Conservation (phyloP, 495 filamentous ascomycete species). For the Penicillium paradoxum region DNA sequence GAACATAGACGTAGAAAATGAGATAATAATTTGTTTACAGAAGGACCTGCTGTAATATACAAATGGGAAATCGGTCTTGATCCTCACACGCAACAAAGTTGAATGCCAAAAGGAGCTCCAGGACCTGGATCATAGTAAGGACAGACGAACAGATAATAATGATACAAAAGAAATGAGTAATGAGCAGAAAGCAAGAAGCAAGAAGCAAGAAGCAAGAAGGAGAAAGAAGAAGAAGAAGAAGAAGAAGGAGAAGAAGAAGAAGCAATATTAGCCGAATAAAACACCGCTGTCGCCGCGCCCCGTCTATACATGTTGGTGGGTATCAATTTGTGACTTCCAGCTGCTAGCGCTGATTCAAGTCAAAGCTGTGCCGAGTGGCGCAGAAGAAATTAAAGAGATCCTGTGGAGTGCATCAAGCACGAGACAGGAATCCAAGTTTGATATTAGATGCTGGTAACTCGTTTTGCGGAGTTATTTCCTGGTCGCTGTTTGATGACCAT, state of each 20-base stretch:
- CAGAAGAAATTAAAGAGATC: conserved; percentile 3
- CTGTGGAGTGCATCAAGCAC: not conserved
- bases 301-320: conserved; percentile 36
- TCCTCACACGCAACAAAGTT: not conserved
- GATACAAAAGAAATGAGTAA: conserved; percentile 11
- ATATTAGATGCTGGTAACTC: conserved; percentile 44
- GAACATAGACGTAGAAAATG: no score
- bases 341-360: conserved; percentile 10
- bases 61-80: conserved; percentile 1
- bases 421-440: not conserved
- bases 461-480: conserved; percentile 40
- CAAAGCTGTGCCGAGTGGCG: conserved; percentile 1
- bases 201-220: conserved; percentile 4
- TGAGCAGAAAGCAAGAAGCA: conserved; percentile 2
- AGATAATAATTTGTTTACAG: not conserved
- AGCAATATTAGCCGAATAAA: conserved; percentile 14
- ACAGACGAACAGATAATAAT: conserved; percentile 6
- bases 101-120: not conserved
- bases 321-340: conserved; percentile 33
- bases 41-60: conserved; percentile 8
- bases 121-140: not conserved
- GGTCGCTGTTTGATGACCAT: conserved; percentile 79
- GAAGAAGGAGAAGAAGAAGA: not conserved
- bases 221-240: conserved; percentile 2
- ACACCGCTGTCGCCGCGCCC: conserved; percentile 34